Evolutionary conservation across 768 basidiomycete genomes (phyloP), one percentile per base, ranked within the genome.

Genomic region (Clavaria fumosa): DNA sequence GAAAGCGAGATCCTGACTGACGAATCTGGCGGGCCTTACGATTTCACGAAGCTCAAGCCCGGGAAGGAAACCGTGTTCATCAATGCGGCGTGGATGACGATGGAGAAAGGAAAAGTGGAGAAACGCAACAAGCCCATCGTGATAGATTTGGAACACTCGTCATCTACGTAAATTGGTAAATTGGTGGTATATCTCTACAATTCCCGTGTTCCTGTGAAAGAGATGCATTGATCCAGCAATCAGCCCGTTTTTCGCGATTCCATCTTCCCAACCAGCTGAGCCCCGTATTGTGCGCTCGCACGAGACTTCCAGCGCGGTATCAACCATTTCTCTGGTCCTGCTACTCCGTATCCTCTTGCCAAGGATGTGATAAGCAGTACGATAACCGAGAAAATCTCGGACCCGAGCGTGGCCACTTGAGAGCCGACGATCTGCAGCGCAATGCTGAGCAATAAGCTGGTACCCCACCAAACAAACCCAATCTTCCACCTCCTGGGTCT

Each of bases 61-160:
- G 26, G 37, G 17, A 20, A 38, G 26, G 37, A 38, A 30, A 38
- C 37, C 4, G 37, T 38, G 5, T 38, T 38, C 15, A 30, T 38
- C 26, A 38, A 38, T 20, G 37, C 37, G 10, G 37, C 37, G 10
- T 38, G 37, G 37, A 38, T 38, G 37, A 38, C 37, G 22, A 35
- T 35, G 34, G 34, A 35, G 34, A 35, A 35, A 21, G 34, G 34
- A n/a, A 35, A 35, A 35, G 34, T 35, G 19, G 34, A 35, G 34
- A 35, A 35, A 21, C 34, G 34, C 34, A 35, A 35, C 34, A 35
- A 35, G 19, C 34, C 34, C 6, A 20, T 35, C 34, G 34, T 35
- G 6, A 35, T 35, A 11, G 34, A 35, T 21, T 21, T 35, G 70
- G n/a, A n/a, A n/a, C n/a, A n/a, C n/a, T n/a, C n/a, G n/a, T n/a